Evolutionary conservation across 805 yeast genomes (phyloP), one percentile per base, ranked within the genome.

Genomic region (Priceomyces castillae): DNA sequence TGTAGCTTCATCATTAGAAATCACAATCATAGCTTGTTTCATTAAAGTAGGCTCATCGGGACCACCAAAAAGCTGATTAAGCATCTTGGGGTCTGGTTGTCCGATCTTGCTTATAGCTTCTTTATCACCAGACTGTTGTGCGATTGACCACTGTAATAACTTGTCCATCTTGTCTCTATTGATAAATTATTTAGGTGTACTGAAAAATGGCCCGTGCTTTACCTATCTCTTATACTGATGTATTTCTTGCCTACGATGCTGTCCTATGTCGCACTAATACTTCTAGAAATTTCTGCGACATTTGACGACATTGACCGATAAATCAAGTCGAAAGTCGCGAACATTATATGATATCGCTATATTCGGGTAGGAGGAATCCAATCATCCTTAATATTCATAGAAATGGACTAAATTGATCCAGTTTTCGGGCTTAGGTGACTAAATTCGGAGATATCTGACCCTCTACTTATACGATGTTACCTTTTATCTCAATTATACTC

Each of bases 11-110:
- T 79, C 77, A 54, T 78, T 72, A 2, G 65, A 57, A 3, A 86
- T 79, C 7, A 85, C 81, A 4, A 61, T 56, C 59, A 90, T 78
- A 25, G 88, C 80, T 51, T 87, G 84, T 50, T 74, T 81, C 99
- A 94, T 94, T 48, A 87, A 69, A 2, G 90, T 75, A 4, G 96
- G 86, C 55, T 94, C 98, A 71, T 92, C 97, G 12, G 86, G 85
- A 2, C 81, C 85, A 1, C 76, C 76, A 56, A 92, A 88, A 26
- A 94, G 74, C 65, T 89, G 86, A 10, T 85, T 80, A 37, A 94
- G 66, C 45, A 83, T 67, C 55, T 86, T 78, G n/a, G 94, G 88
- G 61, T 90, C 95, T 15, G 90, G 89, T 7, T 73, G 68, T 1
- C 90, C 90, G 3, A 78, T 78, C 48, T 72, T 77, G 3, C 67